Evolutionary conservation across 257 asterid species (phyloP).

Genomic region (Marsdenia floribunda): DNA sequence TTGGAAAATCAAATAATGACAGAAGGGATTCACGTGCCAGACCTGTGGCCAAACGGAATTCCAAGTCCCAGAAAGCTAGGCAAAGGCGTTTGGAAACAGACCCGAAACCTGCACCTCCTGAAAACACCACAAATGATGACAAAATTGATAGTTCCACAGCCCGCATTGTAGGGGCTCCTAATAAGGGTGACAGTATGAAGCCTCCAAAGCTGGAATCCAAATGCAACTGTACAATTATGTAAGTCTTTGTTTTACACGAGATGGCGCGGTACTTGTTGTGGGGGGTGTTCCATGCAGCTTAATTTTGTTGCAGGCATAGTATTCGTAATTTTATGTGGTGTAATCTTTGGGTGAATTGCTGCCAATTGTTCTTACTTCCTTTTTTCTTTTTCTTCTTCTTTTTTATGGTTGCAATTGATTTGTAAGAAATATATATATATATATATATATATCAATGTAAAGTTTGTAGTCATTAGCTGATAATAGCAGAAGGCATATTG

Average conservation of each 20-base stretch:
- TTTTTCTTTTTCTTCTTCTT: not conserved
- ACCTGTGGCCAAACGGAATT: conserved; percentile 39
- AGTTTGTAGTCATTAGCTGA: conserved; percentile 51
- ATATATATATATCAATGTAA: conserved; percentile 59
- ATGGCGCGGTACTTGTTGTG: not conserved
- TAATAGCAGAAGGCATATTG: conserved; percentile 35
- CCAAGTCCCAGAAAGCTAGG: conserved; percentile 59
- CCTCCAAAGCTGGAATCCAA: conserved; percentile 91
- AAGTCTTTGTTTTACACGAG: conserved; percentile 17
- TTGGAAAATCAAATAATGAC: conserved; percentile 45
- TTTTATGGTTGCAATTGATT: conserved; percentile 46
- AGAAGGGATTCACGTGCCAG: conserved; percentile 49
- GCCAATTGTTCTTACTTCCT: conserved; percentile 5
- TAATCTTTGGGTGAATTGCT: conserved; percentile 26
- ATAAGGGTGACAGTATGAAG: conserved; percentile 41
- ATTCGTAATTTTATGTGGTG: conserved; percentile 18
- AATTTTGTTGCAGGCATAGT: conserved; percentile 13
- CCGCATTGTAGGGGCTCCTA: conserved; percentile 48
- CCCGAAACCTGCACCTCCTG: conserved; percentile 35
- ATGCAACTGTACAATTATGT: conserved; percentile 93
- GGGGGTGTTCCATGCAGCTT: conserved; percentile 11
- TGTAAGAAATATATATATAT: conserved; percentile 37
- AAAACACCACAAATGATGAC: conserved; percentile 30
- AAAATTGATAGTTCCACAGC: conserved; percentile 28
- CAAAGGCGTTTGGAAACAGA: conserved; percentile 47